Conservation (phyloP, 2,329 filamentous ascomycete genomes). For the Microdochium nivale region DNA sequence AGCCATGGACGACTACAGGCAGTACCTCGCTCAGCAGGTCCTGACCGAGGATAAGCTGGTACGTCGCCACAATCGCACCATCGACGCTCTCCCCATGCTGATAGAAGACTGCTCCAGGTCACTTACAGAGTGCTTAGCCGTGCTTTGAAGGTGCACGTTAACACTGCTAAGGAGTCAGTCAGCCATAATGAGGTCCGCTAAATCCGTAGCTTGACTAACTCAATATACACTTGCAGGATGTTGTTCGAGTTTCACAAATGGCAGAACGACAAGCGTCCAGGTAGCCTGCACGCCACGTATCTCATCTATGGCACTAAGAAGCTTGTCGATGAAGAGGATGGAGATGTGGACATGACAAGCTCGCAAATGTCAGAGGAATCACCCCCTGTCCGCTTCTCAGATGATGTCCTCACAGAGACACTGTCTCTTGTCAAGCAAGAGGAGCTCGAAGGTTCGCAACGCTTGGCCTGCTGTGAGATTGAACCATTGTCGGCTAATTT, state of each 20-base stretch:
- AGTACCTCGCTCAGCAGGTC: slow-evolving; percentile 67
- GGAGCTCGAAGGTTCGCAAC: slow-evolving; percentile 52
- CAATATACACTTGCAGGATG: slow-evolving; percentile 48
- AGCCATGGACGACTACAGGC: slow-evolving; percentile 56
- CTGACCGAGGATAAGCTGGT: slow-evolving; percentile 69
- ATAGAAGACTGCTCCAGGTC: slow-evolving; percentile 44
- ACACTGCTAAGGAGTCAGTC: slow-evolving; percentile 77
- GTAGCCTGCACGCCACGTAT: slow-evolving; percentile 86
- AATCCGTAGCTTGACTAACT: neutral
- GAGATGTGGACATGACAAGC: slow-evolving; percentile 63
- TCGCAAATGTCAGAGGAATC: slow-evolving; percentile 45
- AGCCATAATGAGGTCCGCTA: neutral
- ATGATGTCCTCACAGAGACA: slow-evolving; percentile 44
- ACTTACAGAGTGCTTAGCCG: slow-evolving; percentile 82
- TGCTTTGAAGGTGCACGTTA: slow-evolving; percentile 74
- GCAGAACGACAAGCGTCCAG: slow-evolving; percentile 67
- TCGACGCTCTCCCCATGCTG: slow-evolving; percentile 1
- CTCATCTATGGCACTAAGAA: slow-evolving; percentile 65
- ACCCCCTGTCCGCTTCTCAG: slow-evolving; percentile 25
- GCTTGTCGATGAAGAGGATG: slow-evolving; percentile 35
- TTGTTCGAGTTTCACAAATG: slow-evolving; percentile 75
- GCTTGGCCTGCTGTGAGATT: too few species aligned
- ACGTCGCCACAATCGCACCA: slow-evolving; percentile 18
- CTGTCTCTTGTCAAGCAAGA: slow-evolving; percentile 66
- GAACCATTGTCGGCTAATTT: too few species aligned